Base-by-base conservation (phyloP, 768 basidiomycete species). In the Serendipita sp. region DNA sequence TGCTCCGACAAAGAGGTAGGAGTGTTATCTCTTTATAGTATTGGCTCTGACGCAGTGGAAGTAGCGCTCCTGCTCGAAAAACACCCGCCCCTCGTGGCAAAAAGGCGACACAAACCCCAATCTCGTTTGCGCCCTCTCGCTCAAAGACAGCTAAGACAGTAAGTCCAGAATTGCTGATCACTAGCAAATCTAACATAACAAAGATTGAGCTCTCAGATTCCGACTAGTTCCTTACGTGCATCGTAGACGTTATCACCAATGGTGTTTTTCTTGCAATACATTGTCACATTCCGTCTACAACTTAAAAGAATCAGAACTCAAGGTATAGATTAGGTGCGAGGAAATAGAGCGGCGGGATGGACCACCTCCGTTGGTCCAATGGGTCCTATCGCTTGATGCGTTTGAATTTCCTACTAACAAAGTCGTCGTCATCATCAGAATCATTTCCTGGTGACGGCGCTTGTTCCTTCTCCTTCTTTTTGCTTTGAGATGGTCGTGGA, bases 121-220 rank as follows among this genome's bases (percentile, higher is more conserved):
- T 89, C 61, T 79, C 73, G 38, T 89, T 89, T 65, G 79, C 82
- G 0, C 82, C 86, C 9, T 76, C 78, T 31, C 79, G 69, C 26
- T 67, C 24, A 24, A 58, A 58, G 31, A n/a, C 53, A 1, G 3
- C 20, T n/a, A 24, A 58, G 33, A n/a, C 11, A 9, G 53, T 34
- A 58, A 28, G 53, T 58, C 17, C n/a, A 20, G n/a, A 7, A 5
- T 48, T 48, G 5, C 9, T n/a, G 26, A 20, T n/a, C 9, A 9
- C n/a, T n/a, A n/a, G n/a, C n/a, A n/a, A 5, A 20, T 48, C 5
- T 48, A 9, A 20, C 5, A 5, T 48, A 48, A 48, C 26, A 48
- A 20, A 48, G 45, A 28, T 48, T n/a, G 26, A 20, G 45, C 45
- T 48, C 26, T 48, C 45, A 20, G 45, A 48, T 28, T 48, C 45